phyloP scores from a whole-genome alignment of 352 stramenopile genomes.

The Phytophthora sp. region DNA sequence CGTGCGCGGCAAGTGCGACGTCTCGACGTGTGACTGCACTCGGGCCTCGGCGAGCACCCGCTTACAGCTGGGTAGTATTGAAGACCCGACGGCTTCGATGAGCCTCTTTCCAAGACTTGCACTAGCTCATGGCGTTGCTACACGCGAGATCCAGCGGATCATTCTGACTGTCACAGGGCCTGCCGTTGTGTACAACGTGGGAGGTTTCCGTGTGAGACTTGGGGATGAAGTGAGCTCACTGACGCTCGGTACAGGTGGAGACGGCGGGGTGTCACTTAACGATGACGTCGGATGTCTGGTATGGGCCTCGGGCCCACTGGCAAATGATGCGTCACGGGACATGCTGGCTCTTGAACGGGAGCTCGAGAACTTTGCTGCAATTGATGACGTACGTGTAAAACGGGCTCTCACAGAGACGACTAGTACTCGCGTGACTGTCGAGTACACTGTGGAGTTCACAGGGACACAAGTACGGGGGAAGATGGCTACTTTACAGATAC shows the following conservation, averaged over 20 bases:
- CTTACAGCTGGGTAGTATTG: conserved; percentile 55
- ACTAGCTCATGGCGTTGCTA: conserved; percentile 49
- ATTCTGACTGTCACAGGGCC: conserved; percentile 41
- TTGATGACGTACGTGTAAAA: conserved; percentile 80
- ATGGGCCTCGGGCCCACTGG: conserved; percentile 66
- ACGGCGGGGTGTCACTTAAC: conserved; percentile 72
- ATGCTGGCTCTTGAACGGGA: conserved; percentile 65
- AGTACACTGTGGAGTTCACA: conserved; percentile 94
- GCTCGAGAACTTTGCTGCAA: conserved; percentile 62
- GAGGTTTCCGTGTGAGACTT: conserved; percentile 93
- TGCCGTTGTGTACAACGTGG: conserved; percentile 49
- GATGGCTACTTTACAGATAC: conserved; percentile 83
- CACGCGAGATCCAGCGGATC: conserved; percentile 77
- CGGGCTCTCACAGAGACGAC: conserved; percentile 49
- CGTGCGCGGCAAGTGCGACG: conserved; percentile 64
- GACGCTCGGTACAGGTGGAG: conserved; percentile 70
- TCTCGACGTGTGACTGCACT: conserved; percentile 51
- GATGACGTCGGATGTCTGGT: conserved; percentile 80
- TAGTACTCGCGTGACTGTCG: conserved; percentile 56
- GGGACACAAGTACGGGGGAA: conserved; percentile 90
- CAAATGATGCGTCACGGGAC: conserved; percentile 48
- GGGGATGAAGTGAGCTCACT: conserved; percentile 87
- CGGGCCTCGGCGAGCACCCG: conserved; percentile 29
- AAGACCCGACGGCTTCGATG: conserved; percentile 44
- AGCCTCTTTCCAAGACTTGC: conserved; percentile 49